Percentiles rank a stretch among this genome's conserved stretches.
Evolutionary conservation across 768 basidiomycete species (phyloP).

Genomic region (Mycena galericulata): DNA sequence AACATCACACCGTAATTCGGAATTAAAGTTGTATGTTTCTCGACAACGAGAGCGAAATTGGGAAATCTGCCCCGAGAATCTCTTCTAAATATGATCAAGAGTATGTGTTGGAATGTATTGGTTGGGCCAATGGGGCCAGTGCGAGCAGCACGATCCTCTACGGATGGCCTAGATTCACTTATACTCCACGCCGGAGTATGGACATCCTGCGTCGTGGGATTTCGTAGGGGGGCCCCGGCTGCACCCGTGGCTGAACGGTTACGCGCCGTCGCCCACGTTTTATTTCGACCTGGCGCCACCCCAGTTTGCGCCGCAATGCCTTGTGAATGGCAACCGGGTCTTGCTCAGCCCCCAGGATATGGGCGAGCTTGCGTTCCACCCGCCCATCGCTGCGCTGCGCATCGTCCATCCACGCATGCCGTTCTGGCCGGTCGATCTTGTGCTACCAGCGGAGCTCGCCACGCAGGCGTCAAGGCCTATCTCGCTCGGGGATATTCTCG

Average conservation of each 20-base stretch:
- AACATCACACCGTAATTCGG: too few species aligned
- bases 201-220: too few species aligned
- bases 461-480: not conserved
- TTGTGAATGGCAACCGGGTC: not conserved
- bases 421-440: constrained; percentile 55
- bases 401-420: constrained; percentile 54
- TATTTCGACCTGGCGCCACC: constrained; percentile 54
- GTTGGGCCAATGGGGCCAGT: too few species aligned
- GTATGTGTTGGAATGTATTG: too few species aligned
- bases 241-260: constrained; percentile 46
- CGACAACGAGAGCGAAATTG: too few species aligned
- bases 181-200: too few species aligned
- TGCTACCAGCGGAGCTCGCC: constrained; percentile 12
- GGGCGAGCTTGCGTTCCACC: constrained; percentile 51
- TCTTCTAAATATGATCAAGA: too few species aligned
- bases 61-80: too few species aligned
- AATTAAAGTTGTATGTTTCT: too few species aligned
- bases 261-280: constrained; percentile 44
- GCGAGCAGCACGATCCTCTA: too few species aligned
- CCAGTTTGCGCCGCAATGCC: constrained; percentile 1
- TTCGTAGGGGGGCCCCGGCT: too few species aligned
- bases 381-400: constrained; percentile 50
- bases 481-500: constrained; percentile 23
- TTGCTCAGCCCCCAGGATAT: constrained; percentile 39
- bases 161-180: too few species aligned